phyloP scores from a whole-genome alignment of 2,329 filamentous ascomycete species.

The Penicillium thymicola region DNA sequence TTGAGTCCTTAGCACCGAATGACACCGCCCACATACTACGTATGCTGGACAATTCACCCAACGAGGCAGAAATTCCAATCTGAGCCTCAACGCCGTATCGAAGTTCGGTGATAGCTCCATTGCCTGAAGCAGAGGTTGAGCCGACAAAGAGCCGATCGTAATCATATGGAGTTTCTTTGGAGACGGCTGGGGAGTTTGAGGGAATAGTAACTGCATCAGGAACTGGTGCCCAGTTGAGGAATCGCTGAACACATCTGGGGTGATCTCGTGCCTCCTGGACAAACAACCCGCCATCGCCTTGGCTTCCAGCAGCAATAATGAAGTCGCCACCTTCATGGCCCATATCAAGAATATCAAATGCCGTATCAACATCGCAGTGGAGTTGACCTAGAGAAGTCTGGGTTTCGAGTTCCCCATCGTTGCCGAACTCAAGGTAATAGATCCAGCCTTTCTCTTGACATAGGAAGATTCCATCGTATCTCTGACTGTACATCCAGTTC shows the following conservation, averaged over 20 bases:
- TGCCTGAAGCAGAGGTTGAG: conserved; percentile 58
- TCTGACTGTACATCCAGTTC: conserved; percentile 57
- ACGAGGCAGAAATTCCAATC: conserved; percentile 49
- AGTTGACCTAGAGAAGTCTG: conserved; percentile 62
- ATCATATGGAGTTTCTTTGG: conserved; percentile 21
- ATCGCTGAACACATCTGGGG: conserved; percentile 54
- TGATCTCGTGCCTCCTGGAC: conserved; percentile 61
- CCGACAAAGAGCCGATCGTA: conserved; percentile 65
- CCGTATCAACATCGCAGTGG: conserved; percentile 71
- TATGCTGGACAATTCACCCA: conserved; percentile 42
- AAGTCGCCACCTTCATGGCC: conserved; percentile 68
- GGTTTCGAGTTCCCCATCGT: conserved; percentile 52
- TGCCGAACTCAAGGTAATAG: conserved; percentile 66
- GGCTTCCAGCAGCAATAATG: conserved; percentile 74
- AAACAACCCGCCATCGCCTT: conserved; percentile 73
- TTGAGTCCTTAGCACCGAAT: conserved; percentile 28
- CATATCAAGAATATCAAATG: conserved; percentile 69
- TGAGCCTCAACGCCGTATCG: conserved; percentile 67
- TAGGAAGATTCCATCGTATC: conserved; percentile 77
- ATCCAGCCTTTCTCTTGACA: conserved; percentile 84
- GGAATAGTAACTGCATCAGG: conserved; percentile 45
- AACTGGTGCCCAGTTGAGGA: conserved; percentile 61
- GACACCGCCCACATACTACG: conserved; percentile 46
- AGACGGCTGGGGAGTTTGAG: conserved; percentile 14
- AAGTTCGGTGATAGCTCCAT: conserved; percentile 65